phyloP scores from a whole-genome alignment of 805 yeast species.

The Cyberlindnera amylophila region DNA sequence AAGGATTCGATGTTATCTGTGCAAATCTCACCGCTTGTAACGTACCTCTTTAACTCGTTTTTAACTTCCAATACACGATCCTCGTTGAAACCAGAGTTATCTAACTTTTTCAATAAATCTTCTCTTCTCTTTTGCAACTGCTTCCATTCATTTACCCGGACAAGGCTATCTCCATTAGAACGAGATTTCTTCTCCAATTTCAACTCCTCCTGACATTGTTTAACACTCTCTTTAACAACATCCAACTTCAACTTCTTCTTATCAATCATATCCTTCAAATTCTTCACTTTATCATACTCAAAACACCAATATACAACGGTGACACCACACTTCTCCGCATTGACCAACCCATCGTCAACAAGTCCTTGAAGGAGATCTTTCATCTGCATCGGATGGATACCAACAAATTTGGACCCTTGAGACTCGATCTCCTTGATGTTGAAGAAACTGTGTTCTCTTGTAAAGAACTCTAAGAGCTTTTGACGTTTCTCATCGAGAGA shows the following conservation, averaged over 20 bases:
- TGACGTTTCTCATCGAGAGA: slow-evolving; percentile 39
- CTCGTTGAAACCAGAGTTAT: slow-evolving; percentile 10
- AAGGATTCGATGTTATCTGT: slow-evolving; percentile 43
- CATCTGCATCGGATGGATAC: slow-evolving; percentile 51
- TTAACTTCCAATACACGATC: slow-evolving; percentile 16
- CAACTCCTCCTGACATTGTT: slow-evolving; percentile 10
- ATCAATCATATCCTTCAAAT: slow-evolving; percentile 12
- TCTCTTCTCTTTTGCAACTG: slow-evolving; percentile 13
- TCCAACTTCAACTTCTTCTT: slow-evolving; percentile 2
- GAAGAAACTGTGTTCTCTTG: slow-evolving; percentile 38
- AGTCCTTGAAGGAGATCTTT: slow-evolving; percentile 45
- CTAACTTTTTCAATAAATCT: slow-evolving; percentile 7
- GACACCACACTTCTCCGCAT: slow-evolving; percentile 52
- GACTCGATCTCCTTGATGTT: slow-evolving; percentile 50
- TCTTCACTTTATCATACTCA: slow-evolving; percentile 29
- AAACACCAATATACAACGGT: slow-evolving; percentile 51
- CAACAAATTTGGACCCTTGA: slow-evolving; percentile 38
- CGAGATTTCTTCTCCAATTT: slow-evolving; percentile 5
- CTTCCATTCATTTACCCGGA: slow-evolving; percentile 10
- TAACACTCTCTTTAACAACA: slow-evolving; percentile 15
- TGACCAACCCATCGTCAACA: slow-evolving; percentile 46
- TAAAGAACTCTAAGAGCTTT: slow-evolving; percentile 37
- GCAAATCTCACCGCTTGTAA: slow-evolving; percentile 12
- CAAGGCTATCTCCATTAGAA: slow-evolving; percentile 2
- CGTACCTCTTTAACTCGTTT: slow-evolving; percentile 11